phyloP scores from a whole-genome alignment of 768 basidiomycete genomes.

The Pleurotus platypus region DNA sequence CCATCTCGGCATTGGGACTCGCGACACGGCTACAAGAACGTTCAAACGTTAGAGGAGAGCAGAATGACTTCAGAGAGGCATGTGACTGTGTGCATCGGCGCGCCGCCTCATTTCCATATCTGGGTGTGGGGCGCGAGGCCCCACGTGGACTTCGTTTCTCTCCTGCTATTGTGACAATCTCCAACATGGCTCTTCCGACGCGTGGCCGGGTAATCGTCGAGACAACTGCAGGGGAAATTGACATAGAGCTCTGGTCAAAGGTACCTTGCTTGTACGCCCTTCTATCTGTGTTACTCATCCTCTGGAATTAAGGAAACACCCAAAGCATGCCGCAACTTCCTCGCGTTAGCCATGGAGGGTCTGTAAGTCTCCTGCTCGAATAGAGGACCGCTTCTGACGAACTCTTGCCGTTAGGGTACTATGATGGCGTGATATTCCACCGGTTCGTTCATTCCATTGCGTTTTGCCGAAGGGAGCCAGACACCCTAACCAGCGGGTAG shows the following conservation, averaged over 20 bases:
- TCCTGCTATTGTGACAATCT: no score
- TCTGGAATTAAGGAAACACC: slow-evolving; percentile 71
- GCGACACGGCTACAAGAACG: no score
- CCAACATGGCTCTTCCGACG: slow-evolving; percentile 78
- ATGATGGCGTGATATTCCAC: slow-evolving; percentile 94
- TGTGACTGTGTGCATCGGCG: no score
- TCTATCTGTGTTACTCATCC: not conserved
- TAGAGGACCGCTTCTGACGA: not conserved
- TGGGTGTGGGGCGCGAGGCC: no score
- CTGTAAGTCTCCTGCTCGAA: slow-evolving; percentile 27
- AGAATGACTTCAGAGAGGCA: no score
- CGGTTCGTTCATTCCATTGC: slow-evolving; percentile 41
- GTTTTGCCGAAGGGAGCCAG: not conserved
- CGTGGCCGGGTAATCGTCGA: slow-evolving; percentile 83
- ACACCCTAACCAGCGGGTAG: slow-evolving; percentile 26
- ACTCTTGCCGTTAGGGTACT: slow-evolving; percentile 68
- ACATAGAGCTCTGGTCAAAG: slow-evolving; percentile 93
- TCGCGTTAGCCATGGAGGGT: slow-evolving; percentile 89
- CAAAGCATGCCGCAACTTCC: slow-evolving; percentile 88
- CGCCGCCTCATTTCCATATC: no score
- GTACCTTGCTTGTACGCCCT: slow-evolving; percentile 30
- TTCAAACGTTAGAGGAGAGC: no score
- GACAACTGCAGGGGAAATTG: slow-evolving; percentile 84
- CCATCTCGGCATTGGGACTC: not conserved
- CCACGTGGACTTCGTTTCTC: no score